Conservation (phyloP, 176 grass and related monocot genomes). For the Triticum dicoccoides region DNA sequence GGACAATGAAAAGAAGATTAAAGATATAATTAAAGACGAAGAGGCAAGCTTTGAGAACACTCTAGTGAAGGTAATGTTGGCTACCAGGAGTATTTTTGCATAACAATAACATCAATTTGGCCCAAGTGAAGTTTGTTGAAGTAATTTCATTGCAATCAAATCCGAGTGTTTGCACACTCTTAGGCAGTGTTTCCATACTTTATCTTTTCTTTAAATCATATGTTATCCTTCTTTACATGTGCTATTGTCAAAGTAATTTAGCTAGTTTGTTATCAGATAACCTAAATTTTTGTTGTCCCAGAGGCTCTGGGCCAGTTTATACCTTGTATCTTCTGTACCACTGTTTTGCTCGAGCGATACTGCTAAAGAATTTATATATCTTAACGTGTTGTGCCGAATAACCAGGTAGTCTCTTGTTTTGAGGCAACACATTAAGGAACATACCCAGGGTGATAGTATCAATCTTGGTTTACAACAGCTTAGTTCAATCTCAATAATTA, state of each 20-base stretch:
- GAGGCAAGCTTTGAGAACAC: slow-evolving; percentile 98
- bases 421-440: not conserved
- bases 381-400: not conserved
- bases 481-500: not conserved
- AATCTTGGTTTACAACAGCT: not conserved
- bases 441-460: not conserved
- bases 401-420: not conserved
- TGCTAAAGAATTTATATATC: not conserved
- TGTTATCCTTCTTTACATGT: not conserved
- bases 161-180: not conserved
- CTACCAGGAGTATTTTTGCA: not conserved
- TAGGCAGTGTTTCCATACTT: not conserved
- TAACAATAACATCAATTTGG: not conserved
- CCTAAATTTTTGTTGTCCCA: not conserved
- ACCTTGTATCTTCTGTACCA: not conserved
- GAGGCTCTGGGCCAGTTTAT: not conserved
- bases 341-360: not conserved
- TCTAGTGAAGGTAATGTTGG: slow-evolving; percentile 73
- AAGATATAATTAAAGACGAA: slow-evolving; percentile 84
- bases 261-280: not conserved
- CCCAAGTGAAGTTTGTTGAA: not conserved
- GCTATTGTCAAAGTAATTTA: not conserved
- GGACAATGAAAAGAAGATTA: slow-evolving; percentile 65
- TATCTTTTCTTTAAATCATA: no score
- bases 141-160: not conserved